These are phyloP conservation scores for Moricandia arvensis DNA, from an alignment of 345 rosid genomes.

Conservation along the genomic window DNA sequence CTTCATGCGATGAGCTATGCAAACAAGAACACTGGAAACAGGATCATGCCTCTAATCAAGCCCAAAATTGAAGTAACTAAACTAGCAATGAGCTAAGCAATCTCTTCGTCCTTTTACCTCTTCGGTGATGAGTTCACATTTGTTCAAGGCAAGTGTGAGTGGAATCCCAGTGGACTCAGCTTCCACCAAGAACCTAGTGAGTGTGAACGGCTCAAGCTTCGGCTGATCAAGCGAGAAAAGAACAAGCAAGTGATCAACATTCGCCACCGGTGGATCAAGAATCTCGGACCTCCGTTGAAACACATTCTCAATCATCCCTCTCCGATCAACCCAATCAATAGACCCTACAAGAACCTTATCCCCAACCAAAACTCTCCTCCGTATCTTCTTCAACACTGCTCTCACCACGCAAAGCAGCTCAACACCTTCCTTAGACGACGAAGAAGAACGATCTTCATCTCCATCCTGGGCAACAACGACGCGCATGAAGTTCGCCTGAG, in stretches of 20 bases:
- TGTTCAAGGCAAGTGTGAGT: constrained; percentile 73
- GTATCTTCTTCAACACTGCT: constrained; percentile 88
- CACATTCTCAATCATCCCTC: constrained; percentile 89
- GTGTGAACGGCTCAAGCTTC: constrained; percentile 62
- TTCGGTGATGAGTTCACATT: constrained; percentile 64
- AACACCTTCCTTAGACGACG: constrained; percentile 36
- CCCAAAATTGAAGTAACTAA: no score
- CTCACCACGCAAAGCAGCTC: constrained; percentile 91
- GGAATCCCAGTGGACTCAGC: constrained; percentile 88
- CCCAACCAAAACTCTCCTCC: constrained; percentile 85
- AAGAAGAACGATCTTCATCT: constrained; percentile 8
- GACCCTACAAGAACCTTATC: constrained; percentile 84
- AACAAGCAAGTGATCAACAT: constrained; percentile 75
- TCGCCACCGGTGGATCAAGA: constrained; percentile 86
- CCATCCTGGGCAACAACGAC: constrained; percentile 56
- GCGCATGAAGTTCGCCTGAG: constrained; percentile 99
- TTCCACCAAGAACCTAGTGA: constrained; percentile 84
- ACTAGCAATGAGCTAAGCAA: not conserved
- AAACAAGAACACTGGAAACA: not conserved
- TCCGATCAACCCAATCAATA: constrained; percentile 84
- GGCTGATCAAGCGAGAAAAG: constrained; percentile 87
- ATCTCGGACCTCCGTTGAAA: constrained; percentile 62
- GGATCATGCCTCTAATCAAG: no score
- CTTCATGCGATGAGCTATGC: not conserved
- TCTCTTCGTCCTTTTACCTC: constrained; percentile 41